These are phyloP conservation scores for Meira miltonrushii DNA, from an alignment of 1,284 basidiomycete species.

Conservation along the genomic window DNA sequence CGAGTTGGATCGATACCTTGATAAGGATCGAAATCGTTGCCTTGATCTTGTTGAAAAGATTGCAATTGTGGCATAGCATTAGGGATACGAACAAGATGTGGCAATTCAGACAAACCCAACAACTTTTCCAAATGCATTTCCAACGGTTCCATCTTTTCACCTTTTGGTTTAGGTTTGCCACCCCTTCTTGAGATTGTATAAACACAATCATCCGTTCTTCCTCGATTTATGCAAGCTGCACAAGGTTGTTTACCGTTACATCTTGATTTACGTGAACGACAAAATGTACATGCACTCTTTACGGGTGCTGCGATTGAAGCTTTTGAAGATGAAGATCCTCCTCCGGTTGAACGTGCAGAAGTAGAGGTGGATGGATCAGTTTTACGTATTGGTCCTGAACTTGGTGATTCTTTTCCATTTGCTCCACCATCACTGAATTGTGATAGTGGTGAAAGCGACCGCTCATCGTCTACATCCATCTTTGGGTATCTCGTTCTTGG, in stretches of 20 bases:
- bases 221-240: conserved; percentile 33
- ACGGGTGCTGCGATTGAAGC: conserved; percentile 35
- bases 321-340: conserved; percentile 12
- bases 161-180: conserved; percentile 44
- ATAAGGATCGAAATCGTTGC: neutral
- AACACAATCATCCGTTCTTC: conserved; percentile 35
- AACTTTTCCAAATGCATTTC: conserved; percentile 38
- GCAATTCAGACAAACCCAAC: conserved; percentile 37
- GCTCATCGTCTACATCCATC: too few relatives aligned
- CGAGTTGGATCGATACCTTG: conserved; percentile 3
- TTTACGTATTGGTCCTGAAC: too few relatives aligned
- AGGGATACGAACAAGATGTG: conserved; percentile 32
- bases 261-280: conserved; percentile 38
- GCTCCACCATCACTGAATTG: too few relatives aligned
- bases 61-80: conserved; percentile 23
- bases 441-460: too few relatives aligned
- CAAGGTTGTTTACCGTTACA: conserved; percentile 46
- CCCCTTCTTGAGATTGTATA: conserved; percentile 44
- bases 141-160: conserved; percentile 17
- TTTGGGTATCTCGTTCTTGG: too few relatives aligned
- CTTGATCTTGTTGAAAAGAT: conserved; percentile 8
- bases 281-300: conserved; percentile 38
- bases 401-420: too few relatives aligned
- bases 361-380: too few relatives aligned
- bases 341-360: too few relatives aligned